Evolutionary conservation across 2,329 filamentous ascomycete genomes (phyloP).

Genomic region (Fusarium euwallaceae): DNA sequence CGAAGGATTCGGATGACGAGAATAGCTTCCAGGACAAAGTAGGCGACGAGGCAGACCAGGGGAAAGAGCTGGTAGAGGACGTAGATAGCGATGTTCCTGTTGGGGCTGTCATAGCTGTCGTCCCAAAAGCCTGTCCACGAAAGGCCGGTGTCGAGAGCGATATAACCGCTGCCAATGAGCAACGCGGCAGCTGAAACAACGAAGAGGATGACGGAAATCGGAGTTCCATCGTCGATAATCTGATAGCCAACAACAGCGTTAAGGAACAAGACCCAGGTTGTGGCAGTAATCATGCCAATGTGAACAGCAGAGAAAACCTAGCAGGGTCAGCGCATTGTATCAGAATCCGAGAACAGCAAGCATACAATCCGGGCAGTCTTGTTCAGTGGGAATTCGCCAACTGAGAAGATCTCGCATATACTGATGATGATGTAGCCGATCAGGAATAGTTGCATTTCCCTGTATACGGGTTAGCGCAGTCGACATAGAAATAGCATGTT

Average conservation of each 20-base stretch:
- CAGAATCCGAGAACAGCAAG: constrained; percentile 26
- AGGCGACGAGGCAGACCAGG: constrained; percentile 88
- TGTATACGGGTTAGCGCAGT: constrained; percentile 53
- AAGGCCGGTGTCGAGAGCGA: constrained; percentile 93
- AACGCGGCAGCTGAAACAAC: constrained; percentile 76
- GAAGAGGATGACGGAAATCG: constrained; percentile 83
- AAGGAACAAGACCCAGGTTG: constrained; percentile 90
- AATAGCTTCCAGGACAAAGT: constrained; percentile 85
- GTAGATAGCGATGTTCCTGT: constrained; percentile 88
- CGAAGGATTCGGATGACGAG: constrained; percentile 89
- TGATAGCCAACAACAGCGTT: constrained; percentile 96
- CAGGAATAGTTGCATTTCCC: constrained; percentile 97
- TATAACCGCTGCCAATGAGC: constrained; percentile 93
- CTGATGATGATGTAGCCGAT: constrained; percentile 86
- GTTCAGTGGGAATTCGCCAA: constrained; percentile 87
- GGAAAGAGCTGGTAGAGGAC: constrained; percentile 93
- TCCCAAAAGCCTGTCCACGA: constrained; percentile 86
- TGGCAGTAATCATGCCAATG: constrained; percentile 88
- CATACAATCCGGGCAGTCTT: constrained; percentile 78
- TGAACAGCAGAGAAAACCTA: constrained; percentile 92
- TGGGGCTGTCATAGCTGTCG: constrained; percentile 72
- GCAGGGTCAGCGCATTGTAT: constrained; percentile 35
- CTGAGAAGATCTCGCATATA: constrained; percentile 96
- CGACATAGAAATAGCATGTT: constrained; percentile 4
- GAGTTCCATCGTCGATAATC: constrained; percentile 91